These are phyloP conservation scores for Volutella citrinella DNA, from an alignment of 2,329 filamentous ascomycete species.

Conservation along the genomic window DNA sequence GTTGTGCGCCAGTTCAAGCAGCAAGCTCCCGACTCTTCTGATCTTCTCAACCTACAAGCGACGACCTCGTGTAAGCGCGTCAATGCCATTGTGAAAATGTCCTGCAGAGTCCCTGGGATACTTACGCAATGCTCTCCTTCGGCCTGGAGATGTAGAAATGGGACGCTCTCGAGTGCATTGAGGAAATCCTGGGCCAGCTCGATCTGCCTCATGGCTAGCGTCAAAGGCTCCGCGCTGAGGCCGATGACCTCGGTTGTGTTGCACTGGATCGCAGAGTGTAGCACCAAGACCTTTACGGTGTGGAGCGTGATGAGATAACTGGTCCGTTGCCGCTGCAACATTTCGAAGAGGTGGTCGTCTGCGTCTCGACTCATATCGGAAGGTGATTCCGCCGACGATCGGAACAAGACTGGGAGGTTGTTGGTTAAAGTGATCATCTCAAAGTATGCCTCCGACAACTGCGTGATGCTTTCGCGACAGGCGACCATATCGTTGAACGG, in stretches of 20 bases:
- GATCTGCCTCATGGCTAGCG: slow-evolving; percentile 3
- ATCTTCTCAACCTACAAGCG: slow-evolving; percentile 8
- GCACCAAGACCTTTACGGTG: background rate
- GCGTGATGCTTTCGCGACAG: too few species aligned
- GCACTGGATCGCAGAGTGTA: background rate
- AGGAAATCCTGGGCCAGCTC: slow-evolving; percentile 7
- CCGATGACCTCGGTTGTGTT: background rate
- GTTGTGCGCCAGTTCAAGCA: slow-evolving; percentile 6
- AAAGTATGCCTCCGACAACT: too few species aligned
- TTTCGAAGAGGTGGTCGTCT: too few species aligned
- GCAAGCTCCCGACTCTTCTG: slow-evolving; percentile 5
- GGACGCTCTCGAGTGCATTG: slow-evolving; percentile 2
- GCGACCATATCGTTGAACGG: too few species aligned
- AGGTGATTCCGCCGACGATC: too few species aligned
- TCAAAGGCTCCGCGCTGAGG: background rate
- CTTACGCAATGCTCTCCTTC: slow-evolving; percentile 7
- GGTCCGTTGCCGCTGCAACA: too few species aligned
- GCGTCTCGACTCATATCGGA: too few species aligned
- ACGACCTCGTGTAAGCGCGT: background rate
- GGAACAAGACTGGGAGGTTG: too few species aligned
- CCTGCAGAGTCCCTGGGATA: too few species aligned
- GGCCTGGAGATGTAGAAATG: slow-evolving; percentile 4
- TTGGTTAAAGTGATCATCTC: too few species aligned
- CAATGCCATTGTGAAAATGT: too few species aligned
- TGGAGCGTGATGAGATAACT: background rate